These are phyloP conservation scores for Dioscorea cayenensis DNA, from an alignment of 116 monocot species.

Conservation along the genomic window DNA sequence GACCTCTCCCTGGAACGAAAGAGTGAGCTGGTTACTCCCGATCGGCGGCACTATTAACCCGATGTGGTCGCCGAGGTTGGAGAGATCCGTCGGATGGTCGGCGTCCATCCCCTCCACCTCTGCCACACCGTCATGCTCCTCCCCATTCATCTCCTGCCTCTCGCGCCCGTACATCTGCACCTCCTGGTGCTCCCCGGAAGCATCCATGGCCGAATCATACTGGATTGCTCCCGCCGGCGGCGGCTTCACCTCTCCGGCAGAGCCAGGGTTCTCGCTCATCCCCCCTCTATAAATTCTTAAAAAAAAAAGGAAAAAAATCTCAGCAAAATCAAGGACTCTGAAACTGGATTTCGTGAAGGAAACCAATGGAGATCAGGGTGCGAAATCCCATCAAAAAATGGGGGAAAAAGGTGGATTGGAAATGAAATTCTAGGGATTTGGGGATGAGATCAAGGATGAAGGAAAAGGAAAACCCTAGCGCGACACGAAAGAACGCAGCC, in stretches of 20 bases:
- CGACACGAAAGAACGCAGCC: no score
- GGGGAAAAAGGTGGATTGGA: no score
- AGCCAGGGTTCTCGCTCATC: slow-evolving; percentile 42
- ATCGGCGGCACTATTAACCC: slow-evolving; percentile 17
- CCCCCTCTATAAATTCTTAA: background rate
- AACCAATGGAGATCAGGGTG: no score
- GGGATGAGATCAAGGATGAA: no score
- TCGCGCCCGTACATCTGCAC: slow-evolving; percentile 4
- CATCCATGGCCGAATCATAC: slow-evolving; percentile 11
- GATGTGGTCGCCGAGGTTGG: slow-evolving; percentile 14
- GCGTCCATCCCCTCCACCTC: slow-evolving; percentile 42
- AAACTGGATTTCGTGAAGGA: no score
- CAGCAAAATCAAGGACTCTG: no score
- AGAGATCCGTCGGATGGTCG: slow-evolving; percentile 17
- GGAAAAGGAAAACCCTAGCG: no score
- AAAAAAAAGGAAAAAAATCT: background rate
- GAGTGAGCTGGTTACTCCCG: slow-evolving; percentile 56
- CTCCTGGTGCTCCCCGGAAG: slow-evolving; percentile 13
- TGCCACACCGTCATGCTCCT: slow-evolving; percentile 17
- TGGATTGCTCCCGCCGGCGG: slow-evolving; percentile 3
- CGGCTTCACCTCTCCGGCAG: slow-evolving; percentile 11
- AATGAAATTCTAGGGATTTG: no score
- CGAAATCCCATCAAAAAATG: no score
- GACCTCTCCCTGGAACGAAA: slow-evolving; percentile 84
- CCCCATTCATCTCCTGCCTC: slow-evolving; percentile 7